phyloP scores from a whole-genome alignment of 768 basidiomycete genomes.

The Tephrocybe rancida region DNA sequence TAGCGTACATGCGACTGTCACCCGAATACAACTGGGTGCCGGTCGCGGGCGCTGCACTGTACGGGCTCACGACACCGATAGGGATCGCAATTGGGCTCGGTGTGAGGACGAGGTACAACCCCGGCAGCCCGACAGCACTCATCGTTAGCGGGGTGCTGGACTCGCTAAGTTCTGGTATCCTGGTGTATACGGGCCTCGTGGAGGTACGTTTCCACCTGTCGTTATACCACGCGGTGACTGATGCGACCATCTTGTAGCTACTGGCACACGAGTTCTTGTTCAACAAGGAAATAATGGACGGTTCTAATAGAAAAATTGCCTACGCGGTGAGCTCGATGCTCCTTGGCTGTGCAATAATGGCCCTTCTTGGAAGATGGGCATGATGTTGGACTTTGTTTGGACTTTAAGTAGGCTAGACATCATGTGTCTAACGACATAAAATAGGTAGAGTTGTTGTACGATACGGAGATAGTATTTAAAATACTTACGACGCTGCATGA shows the following conservation, averaged over 20 bases:
- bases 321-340: constrained; percentile 81
- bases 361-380: constrained; percentile 89
- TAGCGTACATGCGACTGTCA: constrained; percentile 77
- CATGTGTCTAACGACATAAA: background rate
- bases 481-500: background rate
- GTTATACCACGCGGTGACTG: constrained; percentile 1
- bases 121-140: constrained; percentile 69
- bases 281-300: constrained; percentile 82
- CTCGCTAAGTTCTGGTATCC: constrained; percentile 82
- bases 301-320: constrained; percentile 60
- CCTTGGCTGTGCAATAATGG: constrained; percentile 88
- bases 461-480: background rate
- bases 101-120: constrained; percentile 80
- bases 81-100: constrained; percentile 88
- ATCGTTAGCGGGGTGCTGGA: constrained; percentile 89
- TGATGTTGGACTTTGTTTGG: constrained; percentile 31
- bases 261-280: constrained; percentile 96
- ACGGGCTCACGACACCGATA: constrained; percentile 81
- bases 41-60: constrained; percentile 60
- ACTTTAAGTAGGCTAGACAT: background rate
- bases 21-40: constrained; percentile 58
- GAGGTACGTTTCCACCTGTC: constrained; percentile 9
- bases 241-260: constrained; percentile 43
- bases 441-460: background rate
- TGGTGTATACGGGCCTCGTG: constrained; percentile 69